Evolutionary conservation across 768 basidiomycete species (phyloP).

Genomic region (Kwoniella pini): DNA sequence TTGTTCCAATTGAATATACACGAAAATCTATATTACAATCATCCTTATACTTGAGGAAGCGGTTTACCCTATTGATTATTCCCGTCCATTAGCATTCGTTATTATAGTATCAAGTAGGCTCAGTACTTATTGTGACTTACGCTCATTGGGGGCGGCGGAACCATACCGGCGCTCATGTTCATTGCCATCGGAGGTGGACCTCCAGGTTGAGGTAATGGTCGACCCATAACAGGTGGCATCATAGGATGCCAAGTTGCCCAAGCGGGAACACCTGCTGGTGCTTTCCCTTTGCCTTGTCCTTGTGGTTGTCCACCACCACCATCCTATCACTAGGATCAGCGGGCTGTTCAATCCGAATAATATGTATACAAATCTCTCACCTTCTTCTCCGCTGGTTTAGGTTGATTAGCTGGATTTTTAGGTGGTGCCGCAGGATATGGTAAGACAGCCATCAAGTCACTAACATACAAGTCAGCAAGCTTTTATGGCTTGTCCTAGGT

Average conservation of each 20-base stretch:
- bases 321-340: not conserved
- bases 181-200: constrained; percentile 30
- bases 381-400: constrained; percentile 30
- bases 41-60: constrained; percentile 19
- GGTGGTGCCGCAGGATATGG: constrained; percentile 43
- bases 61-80: constrained; percentile 23
- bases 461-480: constrained; percentile 6
- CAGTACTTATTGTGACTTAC: constrained; percentile 12
- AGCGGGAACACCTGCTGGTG: constrained; percentile 37
- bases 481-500: no score
- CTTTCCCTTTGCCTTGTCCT: constrained; percentile 15
- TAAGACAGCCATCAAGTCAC: constrained; percentile 49
- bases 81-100: not conserved
- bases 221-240: constrained; percentile 22
- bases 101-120: not conserved
- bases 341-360: not conserved
- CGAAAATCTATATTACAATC: no score
- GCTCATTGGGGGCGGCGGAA: constrained; percentile 22
- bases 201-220: constrained; percentile 39
- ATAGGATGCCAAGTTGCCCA: constrained; percentile 40
- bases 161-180: constrained; percentile 23
- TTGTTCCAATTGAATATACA: no score
- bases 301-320: constrained; percentile 8
- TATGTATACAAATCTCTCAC: constrained; percentile 9
- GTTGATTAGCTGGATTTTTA: constrained; percentile 29